phyloP scores from a whole-genome alignment of 169 alveolate species.

The Eimeria sp. region DNA sequence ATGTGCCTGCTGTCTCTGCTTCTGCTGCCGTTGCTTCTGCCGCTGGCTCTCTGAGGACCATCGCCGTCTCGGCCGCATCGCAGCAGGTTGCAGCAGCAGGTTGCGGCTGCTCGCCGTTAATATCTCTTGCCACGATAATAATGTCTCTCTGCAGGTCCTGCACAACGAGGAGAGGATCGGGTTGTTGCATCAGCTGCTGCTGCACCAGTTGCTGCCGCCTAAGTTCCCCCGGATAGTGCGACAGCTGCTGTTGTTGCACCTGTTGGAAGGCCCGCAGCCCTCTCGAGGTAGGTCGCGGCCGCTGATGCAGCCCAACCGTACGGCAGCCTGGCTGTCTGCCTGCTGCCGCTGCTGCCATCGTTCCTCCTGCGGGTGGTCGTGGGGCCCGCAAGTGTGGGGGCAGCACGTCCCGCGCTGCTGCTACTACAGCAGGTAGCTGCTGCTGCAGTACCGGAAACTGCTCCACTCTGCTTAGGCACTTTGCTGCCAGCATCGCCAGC shows the following conservation, averaged over 20 bases:
- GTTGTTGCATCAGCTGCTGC: conserved; percentile 55
- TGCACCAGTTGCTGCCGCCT: conserved; percentile 53
- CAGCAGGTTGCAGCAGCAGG: neutral
- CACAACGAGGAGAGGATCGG: conserved; percentile 46
- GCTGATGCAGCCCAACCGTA: conserved; percentile 27
- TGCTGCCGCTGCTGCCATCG: neutral
- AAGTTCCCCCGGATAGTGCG: conserved; percentile 27
- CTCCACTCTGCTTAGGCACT: conserved; percentile 60
- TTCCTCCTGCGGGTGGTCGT: conserved; percentile 15
- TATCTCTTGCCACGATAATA: conserved; percentile 16
- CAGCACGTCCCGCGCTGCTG: conserved; percentile 31
- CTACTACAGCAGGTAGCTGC: conserved; percentile 39
- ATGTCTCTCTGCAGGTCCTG: conserved; percentile 53
- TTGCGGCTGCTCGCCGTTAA: conserved; percentile 8
- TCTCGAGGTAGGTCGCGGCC: conserved; percentile 5
- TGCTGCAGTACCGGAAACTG: conserved; percentile 6
- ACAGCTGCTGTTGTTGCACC: conserved; percentile 19
- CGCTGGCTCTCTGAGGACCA: neutral
- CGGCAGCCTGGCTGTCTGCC: conserved; percentile 33
- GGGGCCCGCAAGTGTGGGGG: conserved; percentile 80
- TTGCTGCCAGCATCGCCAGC: conserved; percentile 72
- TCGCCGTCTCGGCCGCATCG: neutral
- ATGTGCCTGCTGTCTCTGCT: neutral
- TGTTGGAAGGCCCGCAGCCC: neutral
- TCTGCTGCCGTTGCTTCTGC: neutral